Evolutionary conservation across 495 filamentous ascomycete species (phyloP).

Genomic region (Penicillium malachiteum): DNA sequence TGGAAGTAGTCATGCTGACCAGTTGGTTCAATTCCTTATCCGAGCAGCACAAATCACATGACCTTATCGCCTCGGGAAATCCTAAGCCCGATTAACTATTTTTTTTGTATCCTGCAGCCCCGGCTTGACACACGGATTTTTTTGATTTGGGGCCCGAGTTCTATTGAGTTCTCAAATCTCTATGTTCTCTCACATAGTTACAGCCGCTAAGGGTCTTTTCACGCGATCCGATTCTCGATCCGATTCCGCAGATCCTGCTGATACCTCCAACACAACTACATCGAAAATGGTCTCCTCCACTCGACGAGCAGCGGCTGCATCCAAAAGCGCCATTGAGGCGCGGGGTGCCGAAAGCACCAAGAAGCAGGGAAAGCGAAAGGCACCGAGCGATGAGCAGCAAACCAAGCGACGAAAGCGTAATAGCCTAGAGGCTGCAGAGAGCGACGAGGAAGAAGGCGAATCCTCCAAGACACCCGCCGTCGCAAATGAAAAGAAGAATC

Average conservation of each 20-base stretch:
- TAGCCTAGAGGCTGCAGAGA: slow-evolving; percentile 24
- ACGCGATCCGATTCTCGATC: slow-evolving; percentile 29
- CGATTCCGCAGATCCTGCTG: slow-evolving; percentile 15
- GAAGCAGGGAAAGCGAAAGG: slow-evolving; percentile 38
- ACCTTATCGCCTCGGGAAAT: slow-evolving; percentile 30
- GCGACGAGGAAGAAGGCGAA: slow-evolving; percentile 8
- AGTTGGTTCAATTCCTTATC: background rate
- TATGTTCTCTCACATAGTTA: slow-evolving; percentile 49
- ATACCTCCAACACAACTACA: slow-evolving; percentile 17
- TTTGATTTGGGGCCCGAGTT: slow-evolving; percentile 6
- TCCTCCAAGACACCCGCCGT: slow-evolving; percentile 10
- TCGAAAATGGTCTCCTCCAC: slow-evolving; percentile 42
- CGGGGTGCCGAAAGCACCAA: slow-evolving; percentile 15
- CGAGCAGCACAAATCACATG: background rate
- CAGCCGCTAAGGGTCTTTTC: slow-evolving; percentile 46
- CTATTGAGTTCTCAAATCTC: slow-evolving; percentile 11
- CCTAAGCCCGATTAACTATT: slow-evolving; percentile 30
- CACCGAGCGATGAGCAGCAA: slow-evolving; percentile 25
- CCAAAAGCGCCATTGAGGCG: slow-evolving; percentile 16
- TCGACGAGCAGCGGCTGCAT: slow-evolving; percentile 26
- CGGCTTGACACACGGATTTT: slow-evolving; percentile 4
- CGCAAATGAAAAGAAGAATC: slow-evolving; percentile 15
- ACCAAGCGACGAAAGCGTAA: slow-evolving; percentile 42
- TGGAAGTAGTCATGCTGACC: no score
- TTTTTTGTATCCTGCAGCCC: slow-evolving; percentile 28